Evolutionary conservation across 345 rosid genomes (phyloP), one percentile per base, ranked within the genome.

Genomic region (Hypericum perforatum): DNA sequence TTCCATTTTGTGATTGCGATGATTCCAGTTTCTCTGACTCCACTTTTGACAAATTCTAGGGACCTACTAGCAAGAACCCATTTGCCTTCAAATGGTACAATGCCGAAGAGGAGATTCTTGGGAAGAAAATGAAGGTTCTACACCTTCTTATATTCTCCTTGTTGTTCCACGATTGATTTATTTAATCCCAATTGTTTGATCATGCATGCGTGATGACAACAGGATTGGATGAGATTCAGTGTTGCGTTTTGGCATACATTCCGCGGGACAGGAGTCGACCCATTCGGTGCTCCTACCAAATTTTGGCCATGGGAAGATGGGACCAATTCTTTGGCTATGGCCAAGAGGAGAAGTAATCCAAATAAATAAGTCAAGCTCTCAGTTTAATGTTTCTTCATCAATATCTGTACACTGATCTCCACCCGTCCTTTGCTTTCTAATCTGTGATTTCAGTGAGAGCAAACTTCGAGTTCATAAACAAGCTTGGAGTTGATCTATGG

Each of bases 241-340:
- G 84, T 92, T 56, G 96, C 96, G 52, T 92, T 92, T 75, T 88
- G 98, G 98, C 98, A 92, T 67, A 88, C 96, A 7, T 92, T 88
- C 63, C 82, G 95, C 54, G 98, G 96, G 41, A 74, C 86, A 10
- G 96, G 96, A 45, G 83, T 65, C 37, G 96, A 88, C n/a, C 92
- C 90, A 0, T 92, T 92, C 73, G 96, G 98, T 67, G 82, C 83
- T 0, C 75, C 88, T 32, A 85, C 96, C 2, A 92, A 92, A 71
- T 58, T 2, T 60, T 92, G 98, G 96, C 98, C 96, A 4, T 88
- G 96, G 98, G 98, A 92, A 74, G 98, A 92, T 70, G 94, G 96
- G 57, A 85, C 95, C 15, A 77, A 92, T 72, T 92, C 95, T 53
- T 11, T 92, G 58, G 71, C 86, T 48, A 85, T 88, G 95, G 96